Base-by-base conservation (phyloP, 2,329 filamentous ascomycete genomes). In the Lachnum nothofagi region DNA sequence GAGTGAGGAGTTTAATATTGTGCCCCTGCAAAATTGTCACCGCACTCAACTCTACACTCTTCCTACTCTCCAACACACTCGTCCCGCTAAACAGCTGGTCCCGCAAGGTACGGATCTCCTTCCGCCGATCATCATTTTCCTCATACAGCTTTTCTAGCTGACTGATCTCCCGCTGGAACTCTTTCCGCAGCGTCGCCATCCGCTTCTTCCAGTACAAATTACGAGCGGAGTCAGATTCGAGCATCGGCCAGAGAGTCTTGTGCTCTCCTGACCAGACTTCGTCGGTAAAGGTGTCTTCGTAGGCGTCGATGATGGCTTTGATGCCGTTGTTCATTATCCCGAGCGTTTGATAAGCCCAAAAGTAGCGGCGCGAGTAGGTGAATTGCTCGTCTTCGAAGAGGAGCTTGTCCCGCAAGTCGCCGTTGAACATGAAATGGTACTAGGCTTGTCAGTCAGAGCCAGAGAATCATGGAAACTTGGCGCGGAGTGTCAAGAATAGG, bases 51-150 rank as follows among this genome's bases (percentile, higher is more conserved):
- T 83, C 78, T 29, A 85, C 80, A 14, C 76, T 79, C 55, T 80
- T 75, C 12, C 80, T 67, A 34, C 72, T 76, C 61, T 83, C 80
- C 57, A 80, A 75, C 47, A 85, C 80, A 2, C 72, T 75, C n/a
- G 79, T 83, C 2, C 80, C 80, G 29, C 71, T 77, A 63, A 83
- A 84, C 0, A 84, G 71, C 61, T 83, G 79, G 51, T 83, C 79
- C 44, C 80, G 68, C 49, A 84, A 61, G 3, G 73, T 76, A 44
- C 73, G 67, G 40, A 82, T 79, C 59, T 81, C 77, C 43, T 73
- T 73, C 16, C 77, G 65, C 14, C 75, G 71, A 41, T 73, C 70
- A 55, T 78, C 74, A 49, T 81, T 82, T 25, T 63, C 60, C 7
- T 60, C 44, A 25, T 37, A 46, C 34, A 59, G 33, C 16, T 49